A percentile compares a stretch with the other conserved stretches of the same genome.
Conservation (phyloP, 2,329 filamentous ascomycete genomes). For the Neopestalotiopsis sp. region DNA sequence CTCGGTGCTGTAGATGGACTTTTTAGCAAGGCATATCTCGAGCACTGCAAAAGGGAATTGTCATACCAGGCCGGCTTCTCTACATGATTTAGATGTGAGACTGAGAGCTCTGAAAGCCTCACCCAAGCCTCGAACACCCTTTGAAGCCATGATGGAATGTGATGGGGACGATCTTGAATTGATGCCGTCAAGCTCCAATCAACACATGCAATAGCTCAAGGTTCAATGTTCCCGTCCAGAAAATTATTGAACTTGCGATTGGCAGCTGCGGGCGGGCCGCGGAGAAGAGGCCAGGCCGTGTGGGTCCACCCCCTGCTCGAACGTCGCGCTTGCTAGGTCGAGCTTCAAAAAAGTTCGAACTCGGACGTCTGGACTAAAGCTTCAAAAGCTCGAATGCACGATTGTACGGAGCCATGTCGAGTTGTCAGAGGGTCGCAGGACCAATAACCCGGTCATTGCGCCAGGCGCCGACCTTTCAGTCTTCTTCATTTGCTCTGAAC, state of each 20-base stretch:
- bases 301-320: conserved; percentile 1
- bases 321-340: conserved; percentile 15
- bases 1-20: conserved; percentile 30
- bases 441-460: conserved; percentile 61
- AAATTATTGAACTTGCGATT: conserved; percentile 31
- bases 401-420: conserved; percentile 54
- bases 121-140: conserved; percentile 54
- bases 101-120: conserved; percentile 59
- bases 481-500: conserved; percentile 36
- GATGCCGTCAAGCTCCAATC: conserved; percentile 12
- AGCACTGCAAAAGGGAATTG: conserved; percentile 20
- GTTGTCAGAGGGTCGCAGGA: conserved; percentile 63
- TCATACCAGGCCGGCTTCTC: conserved; percentile 37
- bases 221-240: conserved; percentile 26
- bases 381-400: conserved; percentile 14
- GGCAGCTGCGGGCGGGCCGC: conserved; percentile 15
- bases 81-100: conserved; percentile 51
- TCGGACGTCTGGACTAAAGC: not conserved
- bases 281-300: not conserved
- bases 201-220: not conserved
- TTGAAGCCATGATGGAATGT: conserved; percentile 48
- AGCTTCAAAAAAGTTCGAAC: conserved; percentile 21
- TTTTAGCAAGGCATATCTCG: conserved; percentile 19
- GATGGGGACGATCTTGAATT: not conserved
- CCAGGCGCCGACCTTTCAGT: conserved; percentile 38